Conservation (phyloP, 2,329 filamentous ascomycete genomes). For the Colletotrichum sansevieriae region DNA sequence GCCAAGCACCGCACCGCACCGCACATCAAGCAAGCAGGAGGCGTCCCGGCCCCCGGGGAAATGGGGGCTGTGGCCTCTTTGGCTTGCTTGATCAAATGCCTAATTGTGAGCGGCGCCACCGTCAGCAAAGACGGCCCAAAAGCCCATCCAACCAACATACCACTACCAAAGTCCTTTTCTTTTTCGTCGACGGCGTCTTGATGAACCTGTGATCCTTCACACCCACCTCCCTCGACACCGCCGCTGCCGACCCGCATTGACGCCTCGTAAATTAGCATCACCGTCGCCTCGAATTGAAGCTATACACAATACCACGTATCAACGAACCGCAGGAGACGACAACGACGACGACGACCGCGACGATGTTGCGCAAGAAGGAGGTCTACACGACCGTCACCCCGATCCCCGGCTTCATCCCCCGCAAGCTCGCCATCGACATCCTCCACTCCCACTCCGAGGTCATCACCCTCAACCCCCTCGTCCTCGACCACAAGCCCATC, state of each 20-base stretch:
- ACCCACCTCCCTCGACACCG: background rate
- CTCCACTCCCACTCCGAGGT: constrained; percentile 79
- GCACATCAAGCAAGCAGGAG: background rate
- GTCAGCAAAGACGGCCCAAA: constrained; percentile 16
- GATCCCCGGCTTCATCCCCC: constrained; percentile 77
- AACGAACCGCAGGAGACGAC: background rate
- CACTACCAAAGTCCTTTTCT: background rate
- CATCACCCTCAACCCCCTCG: constrained; percentile 78
- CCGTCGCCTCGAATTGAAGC: background rate
- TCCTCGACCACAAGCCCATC: constrained; percentile 73
- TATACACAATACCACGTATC: background rate
- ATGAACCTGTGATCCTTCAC: background rate
- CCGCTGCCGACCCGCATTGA: constrained; percentile 16
- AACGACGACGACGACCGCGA: background rate
- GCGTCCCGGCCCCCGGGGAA: constrained; percentile 18
- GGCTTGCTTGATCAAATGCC: constrained; percentile 3
- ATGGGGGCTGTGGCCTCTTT: constrained; percentile 33
- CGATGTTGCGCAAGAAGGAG: constrained; percentile 72
- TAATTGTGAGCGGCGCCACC: constrained; percentile 20
- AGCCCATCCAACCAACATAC: background rate
- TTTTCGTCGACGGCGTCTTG: background rate
- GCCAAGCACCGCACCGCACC: background rate
- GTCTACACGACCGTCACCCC: constrained; percentile 77
- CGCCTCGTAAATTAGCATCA: background rate
- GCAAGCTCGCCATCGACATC: constrained; percentile 79